phyloP scores from a whole-genome alignment of 805 yeast species.

The Saccharomycopsis oosterbeekiorum region DNA sequence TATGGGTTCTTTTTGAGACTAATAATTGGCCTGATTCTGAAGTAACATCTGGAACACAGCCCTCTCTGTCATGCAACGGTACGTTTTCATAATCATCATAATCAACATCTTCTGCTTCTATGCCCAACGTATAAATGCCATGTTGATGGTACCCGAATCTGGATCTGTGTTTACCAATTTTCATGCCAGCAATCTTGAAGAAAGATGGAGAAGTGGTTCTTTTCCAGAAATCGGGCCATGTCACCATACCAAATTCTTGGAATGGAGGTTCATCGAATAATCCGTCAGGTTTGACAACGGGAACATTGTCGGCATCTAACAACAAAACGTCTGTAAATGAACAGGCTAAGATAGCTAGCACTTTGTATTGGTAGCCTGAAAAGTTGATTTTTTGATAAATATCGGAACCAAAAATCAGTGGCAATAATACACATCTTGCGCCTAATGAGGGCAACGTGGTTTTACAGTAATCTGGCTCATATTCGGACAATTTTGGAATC shows the following conservation, averaged over 20 bases:
- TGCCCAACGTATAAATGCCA: slow-evolving; percentile 27
- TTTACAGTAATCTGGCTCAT: slow-evolving; percentile 57
- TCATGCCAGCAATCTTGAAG: slow-evolving; percentile 44
- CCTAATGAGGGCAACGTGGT: slow-evolving; percentile 49
- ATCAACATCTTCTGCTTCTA: slow-evolving; percentile 14
- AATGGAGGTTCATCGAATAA: slow-evolving; percentile 36
- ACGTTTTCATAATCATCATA: slow-evolving; percentile 20
- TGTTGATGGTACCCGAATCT: slow-evolving; percentile 32
- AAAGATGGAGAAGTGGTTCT: slow-evolving; percentile 53
- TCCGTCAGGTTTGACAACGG: slow-evolving; percentile 42
- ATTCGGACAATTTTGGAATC: slow-evolving; percentile 55
- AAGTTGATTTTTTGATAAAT: slow-evolving; percentile 42
- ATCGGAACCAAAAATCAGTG: slow-evolving; percentile 49
- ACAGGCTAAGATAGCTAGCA: slow-evolving; percentile 59
- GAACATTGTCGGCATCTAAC: slow-evolving; percentile 63
- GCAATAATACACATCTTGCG: slow-evolving; percentile 57
- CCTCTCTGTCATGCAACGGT: slow-evolving; percentile 50
- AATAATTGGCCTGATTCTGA: slow-evolving; percentile 59
- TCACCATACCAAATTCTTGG: slow-evolving; percentile 34
- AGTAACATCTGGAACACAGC: slow-evolving; percentile 51
- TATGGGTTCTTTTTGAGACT: slow-evolving; percentile 45
- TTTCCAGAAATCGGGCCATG: slow-evolving; percentile 69
- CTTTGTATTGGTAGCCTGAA: slow-evolving; percentile 56
- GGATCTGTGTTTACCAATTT: slow-evolving; percentile 28
- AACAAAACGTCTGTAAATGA: slow-evolving; percentile 65